A percentile compares a stretch with the other conserved stretches of the same genome.
phyloP scores from a whole-genome alignment of 768 basidiomycete genomes.

The Suillus tomentosus region DNA sequence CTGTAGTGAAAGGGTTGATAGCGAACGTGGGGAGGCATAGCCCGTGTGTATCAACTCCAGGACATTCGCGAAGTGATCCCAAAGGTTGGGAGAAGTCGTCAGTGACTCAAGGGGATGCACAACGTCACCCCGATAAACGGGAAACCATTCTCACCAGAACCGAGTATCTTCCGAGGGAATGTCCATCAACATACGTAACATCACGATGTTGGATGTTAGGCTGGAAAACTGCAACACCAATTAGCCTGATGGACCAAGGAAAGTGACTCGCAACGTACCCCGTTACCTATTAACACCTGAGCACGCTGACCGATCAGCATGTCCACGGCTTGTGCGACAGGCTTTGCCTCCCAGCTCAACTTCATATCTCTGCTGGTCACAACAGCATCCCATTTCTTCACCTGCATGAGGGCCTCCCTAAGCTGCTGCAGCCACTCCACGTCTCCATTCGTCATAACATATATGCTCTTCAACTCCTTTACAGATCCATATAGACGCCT shows the following conservation, averaged over 20 bases:
- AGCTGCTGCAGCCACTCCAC: constrained; percentile 50
- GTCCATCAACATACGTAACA: constrained; percentile 43
- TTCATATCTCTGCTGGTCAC: constrained; percentile 55
- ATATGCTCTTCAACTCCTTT: constrained; percentile 46
- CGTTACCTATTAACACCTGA: constrained; percentile 70
- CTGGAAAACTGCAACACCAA: constrained; percentile 45
- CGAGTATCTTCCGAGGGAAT: constrained; percentile 38
- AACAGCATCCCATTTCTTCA: constrained; percentile 49
- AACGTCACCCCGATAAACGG: not conserved
- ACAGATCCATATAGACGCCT: constrained; percentile 13
- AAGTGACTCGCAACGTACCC: constrained; percentile 44
- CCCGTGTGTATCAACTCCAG: not conserved
- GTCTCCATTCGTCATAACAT: constrained; percentile 67
- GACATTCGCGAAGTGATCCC: not conserved
- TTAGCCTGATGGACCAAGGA: not conserved
- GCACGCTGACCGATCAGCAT: constrained; percentile 69
- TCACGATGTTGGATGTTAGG: constrained; percentile 47
- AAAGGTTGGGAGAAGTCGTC: not conserved
- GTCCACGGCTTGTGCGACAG: constrained; percentile 61
- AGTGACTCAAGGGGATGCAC: too few relatives aligned
- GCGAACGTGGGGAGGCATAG: not conserved
- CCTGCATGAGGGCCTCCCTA: constrained; percentile 38
- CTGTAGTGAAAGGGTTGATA: not conserved
- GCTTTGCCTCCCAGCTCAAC: constrained; percentile 55
- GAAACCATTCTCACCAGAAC: constrained; percentile 37